These are phyloP conservation scores for Pseudopithomyces chartarum DNA, from an alignment of 2,329 filamentous ascomycete species.

Conservation along the genomic window DNA sequence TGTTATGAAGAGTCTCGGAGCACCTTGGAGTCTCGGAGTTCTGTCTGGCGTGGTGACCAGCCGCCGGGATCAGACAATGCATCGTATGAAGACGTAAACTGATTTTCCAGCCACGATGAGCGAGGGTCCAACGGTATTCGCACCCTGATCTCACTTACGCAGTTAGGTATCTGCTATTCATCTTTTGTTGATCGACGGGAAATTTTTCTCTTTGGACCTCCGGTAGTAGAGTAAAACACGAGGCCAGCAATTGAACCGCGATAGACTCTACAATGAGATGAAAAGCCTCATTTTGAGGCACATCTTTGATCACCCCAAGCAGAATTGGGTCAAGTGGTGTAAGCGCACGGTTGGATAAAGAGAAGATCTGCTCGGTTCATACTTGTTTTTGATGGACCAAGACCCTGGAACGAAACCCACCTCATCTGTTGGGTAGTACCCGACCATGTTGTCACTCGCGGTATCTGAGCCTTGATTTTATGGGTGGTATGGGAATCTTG, in stretches of 20 bases:
- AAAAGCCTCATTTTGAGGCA: slow-evolving; percentile 5
- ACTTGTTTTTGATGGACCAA: background rate
- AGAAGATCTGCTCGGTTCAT: no score
- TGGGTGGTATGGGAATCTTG: slow-evolving; percentile 21
- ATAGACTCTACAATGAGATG: slow-evolving; percentile 23
- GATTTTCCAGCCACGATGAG: slow-evolving; percentile 13
- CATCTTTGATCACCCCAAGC: background rate
- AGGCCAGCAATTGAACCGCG: slow-evolving; percentile 30
- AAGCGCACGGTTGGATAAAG: slow-evolving; percentile 2
- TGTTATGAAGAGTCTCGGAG: slow-evolving; percentile 26
- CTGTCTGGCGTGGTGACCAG: slow-evolving; percentile 31
- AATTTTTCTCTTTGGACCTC: slow-evolving; percentile 12
- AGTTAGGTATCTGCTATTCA: background rate
- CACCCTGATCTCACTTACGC: background rate
- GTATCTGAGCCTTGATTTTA: slow-evolving; percentile 24
- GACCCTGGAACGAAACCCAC: slow-evolving; percentile 9
- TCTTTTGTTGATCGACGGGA: background rate
- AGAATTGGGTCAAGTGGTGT: slow-evolving; percentile 4
- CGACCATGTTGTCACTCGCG: slow-evolving; percentile 19
- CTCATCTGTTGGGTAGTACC: slow-evolving; percentile 9
- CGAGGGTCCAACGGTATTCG: background rate
- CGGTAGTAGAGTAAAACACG: slow-evolving; percentile 26
- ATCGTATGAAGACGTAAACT: slow-evolving; percentile 22
- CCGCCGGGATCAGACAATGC: slow-evolving; percentile 27
- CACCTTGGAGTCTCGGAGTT: slow-evolving; percentile 24